A percentile compares a stretch with the other conserved stretches of the same genome.
phyloP scores from a whole-genome alignment of 345 rosid genomes.

The Moricandia arvensis region DNA sequence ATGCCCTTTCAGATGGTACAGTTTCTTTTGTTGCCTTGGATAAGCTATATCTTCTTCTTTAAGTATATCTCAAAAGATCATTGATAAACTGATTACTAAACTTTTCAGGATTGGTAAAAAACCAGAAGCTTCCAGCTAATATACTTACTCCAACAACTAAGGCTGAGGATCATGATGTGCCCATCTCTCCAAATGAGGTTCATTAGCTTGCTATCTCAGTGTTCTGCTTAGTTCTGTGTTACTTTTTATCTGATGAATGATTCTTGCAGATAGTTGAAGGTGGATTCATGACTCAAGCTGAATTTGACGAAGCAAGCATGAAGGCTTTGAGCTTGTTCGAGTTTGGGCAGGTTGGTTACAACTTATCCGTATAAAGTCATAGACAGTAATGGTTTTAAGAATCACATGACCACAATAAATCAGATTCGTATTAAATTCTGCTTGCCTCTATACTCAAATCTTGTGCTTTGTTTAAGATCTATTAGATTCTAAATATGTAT shows the following conservation, averaged over 20 bases:
- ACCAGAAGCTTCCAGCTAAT: slow-evolving; percentile 65
- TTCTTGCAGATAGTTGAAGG: slow-evolving; percentile 62
- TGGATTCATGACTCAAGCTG: slow-evolving; percentile 85
- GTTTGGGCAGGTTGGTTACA: slow-evolving; percentile 76
- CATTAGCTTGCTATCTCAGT: slow-evolving; percentile 5
- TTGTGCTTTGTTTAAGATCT: slow-evolving; percentile 12
- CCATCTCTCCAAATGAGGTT: slow-evolving; percentile 74
- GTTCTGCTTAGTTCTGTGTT: slow-evolving; percentile 19
- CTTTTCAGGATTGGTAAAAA: slow-evolving; percentile 63
- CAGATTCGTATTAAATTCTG: background rate
- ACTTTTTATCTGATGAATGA: slow-evolving; percentile 28
- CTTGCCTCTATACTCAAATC: background rate
- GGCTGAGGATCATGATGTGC: slow-evolving; percentile 83
- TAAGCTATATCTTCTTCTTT: background rate
- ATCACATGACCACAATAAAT: background rate
- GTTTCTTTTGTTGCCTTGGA: slow-evolving; percentile 1
- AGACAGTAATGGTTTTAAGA: background rate
- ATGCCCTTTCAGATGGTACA: slow-evolving; percentile 76
- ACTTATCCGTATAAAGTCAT: background rate
- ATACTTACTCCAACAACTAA: slow-evolving; percentile 89
- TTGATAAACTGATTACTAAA: background rate
- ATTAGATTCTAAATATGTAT: slow-evolving; percentile 1
- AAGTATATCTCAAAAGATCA: slow-evolving; percentile 1
- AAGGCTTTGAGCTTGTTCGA: slow-evolving; percentile 83
- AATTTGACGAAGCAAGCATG: slow-evolving; percentile 77